phyloP scores from a whole-genome alignment of 352 stramenopile species.

The Phytophthora cactorum region DNA sequence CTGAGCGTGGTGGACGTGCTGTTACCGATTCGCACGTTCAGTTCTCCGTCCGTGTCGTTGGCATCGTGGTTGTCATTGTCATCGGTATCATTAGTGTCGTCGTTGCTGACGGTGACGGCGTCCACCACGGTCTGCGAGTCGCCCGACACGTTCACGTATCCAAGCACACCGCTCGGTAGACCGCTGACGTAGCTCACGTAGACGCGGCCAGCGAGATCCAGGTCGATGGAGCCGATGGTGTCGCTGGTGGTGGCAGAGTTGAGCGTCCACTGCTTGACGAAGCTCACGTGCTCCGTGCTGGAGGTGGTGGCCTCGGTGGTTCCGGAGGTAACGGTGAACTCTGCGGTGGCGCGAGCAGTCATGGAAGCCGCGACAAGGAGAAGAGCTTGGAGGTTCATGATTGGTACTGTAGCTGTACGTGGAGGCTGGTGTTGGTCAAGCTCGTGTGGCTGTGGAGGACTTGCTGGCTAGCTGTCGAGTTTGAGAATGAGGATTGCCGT shows the following conservation, averaged over 20 bases:
- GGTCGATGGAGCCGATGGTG: constrained; percentile 32
- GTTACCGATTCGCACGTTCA: constrained; percentile 32
- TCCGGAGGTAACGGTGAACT: constrained; percentile 33
- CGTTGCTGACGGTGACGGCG: constrained; percentile 32
- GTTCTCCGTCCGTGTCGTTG: constrained; percentile 22
- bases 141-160: constrained; percentile 44
- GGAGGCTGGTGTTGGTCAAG: not conserved
- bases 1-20: constrained; percentile 19
- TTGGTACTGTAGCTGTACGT: not conserved
- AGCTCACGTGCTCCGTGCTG: constrained; percentile 25
- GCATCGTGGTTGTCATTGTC: constrained; percentile 28
- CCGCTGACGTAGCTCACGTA: constrained; percentile 37
- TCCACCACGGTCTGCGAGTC: constrained; percentile 35
- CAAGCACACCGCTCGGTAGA: constrained; percentile 31
- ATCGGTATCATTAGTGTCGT: constrained; percentile 17
- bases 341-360: constrained; percentile 8
- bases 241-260: constrained; percentile 10
- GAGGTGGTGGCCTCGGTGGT: constrained; percentile 26
- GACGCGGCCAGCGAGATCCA: constrained; percentile 34
- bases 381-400: constrained; percentile 27
- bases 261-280: constrained; percentile 42
- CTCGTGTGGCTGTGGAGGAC: not conserved
- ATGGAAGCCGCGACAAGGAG: constrained; percentile 22
- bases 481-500: not conserved
- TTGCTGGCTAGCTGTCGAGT: not conserved